Evolutionary conservation across 2,329 filamentous ascomycete genomes (phyloP), one percentile per base, ranked within the genome.

Genomic region (Sphaerulina musiva): DNA sequence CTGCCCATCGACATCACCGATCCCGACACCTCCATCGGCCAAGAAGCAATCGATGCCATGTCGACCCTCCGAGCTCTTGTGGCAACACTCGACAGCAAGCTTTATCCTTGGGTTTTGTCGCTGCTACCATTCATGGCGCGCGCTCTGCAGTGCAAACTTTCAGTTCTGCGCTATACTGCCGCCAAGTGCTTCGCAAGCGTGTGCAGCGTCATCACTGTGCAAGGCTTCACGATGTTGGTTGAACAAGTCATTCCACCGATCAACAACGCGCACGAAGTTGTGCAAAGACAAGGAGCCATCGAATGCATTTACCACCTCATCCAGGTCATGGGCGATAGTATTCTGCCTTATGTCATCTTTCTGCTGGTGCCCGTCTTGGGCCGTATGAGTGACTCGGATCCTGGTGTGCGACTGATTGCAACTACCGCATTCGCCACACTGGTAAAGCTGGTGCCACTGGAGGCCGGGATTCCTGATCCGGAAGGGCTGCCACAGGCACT

Each of bases 311-410:
- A 98, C 69, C 93, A 98, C 71, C 77, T 98, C 55, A 98, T 98
- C 60, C 89, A 95, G 56, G 91, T 96, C 48, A 98, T 98, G 93
- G 93, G 95, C 58, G 93, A 97, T 68, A 81, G 83, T 38, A 98
- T 98, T 54, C 74, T 98, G 31, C 93, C 95, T 2, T 98, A 98
- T 66, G 93, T 98, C 59, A 96, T 98, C 65, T 98, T 98, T 82
- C 82, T 98, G 61, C 95, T 98, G 55, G 95, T 97, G 10, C 93
- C 93, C 11, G 93, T 98, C 3, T 80, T 98, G 48, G 93, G 93
- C 51, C 85, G 93, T 43, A 98, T 98, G 93, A 97, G 93, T 68
- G 93, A 98, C 70, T 95, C 92, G 0, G 92, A 98, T 68, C 92
- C 95, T 60, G 93, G 97, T 68, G 87, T 98, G 51, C 86, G 93